Evolutionary conservation across 192 early-diverging fungal species (phyloP).

Genomic region (Coemansia sp.): DNA sequence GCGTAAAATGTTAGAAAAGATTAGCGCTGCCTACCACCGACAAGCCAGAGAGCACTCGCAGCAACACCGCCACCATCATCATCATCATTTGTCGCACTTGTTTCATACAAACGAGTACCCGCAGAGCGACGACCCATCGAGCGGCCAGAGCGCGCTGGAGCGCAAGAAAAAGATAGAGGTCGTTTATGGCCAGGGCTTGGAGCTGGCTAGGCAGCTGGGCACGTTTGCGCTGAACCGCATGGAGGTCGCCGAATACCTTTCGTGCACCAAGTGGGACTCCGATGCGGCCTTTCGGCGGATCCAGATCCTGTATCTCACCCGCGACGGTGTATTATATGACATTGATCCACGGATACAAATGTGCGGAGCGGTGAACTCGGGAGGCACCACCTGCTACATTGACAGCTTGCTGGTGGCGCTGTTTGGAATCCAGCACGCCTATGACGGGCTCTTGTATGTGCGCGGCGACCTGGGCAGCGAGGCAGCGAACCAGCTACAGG

Average conservation of each 20-base stretch:
- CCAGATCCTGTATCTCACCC: conserved; percentile 20
- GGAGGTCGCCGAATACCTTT: conserved; percentile 13
- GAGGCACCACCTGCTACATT: conserved; percentile 66
- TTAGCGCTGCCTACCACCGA: conserved; percentile 1
- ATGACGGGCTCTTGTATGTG: conserved; percentile 58
- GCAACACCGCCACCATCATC: not conserved
- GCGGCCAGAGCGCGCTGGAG: conserved; percentile 10
- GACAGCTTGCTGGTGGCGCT: conserved; percentile 64
- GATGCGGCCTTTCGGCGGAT: conserved; percentile 16
- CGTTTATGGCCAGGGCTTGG: conserved; percentile 6
- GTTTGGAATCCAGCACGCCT: conserved; percentile 59
- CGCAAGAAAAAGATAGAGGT: conserved; percentile 15
- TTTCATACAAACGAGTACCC: conserved; percentile 19
- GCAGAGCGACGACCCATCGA: conserved; percentile 29
- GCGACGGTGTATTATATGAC: conserved; percentile 30
- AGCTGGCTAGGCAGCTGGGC: conserved; percentile 20
- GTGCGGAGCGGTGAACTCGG: conserved; percentile 60
- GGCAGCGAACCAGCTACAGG: conserved; percentile 45
- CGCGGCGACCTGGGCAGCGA: conserved; percentile 45
- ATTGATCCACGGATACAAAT: conserved; percentile 9
- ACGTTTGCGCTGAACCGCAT: conserved; percentile 18
- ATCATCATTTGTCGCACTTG: not conserved
- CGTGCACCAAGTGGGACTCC: conserved; percentile 18
- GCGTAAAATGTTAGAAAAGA: conserved; percentile 7
- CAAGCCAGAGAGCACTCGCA: not conserved